These are phyloP conservation scores for Fusarium sp. DNA, from an alignment of 2,329 filamentous ascomycete species.

Conservation along the genomic window DNA sequence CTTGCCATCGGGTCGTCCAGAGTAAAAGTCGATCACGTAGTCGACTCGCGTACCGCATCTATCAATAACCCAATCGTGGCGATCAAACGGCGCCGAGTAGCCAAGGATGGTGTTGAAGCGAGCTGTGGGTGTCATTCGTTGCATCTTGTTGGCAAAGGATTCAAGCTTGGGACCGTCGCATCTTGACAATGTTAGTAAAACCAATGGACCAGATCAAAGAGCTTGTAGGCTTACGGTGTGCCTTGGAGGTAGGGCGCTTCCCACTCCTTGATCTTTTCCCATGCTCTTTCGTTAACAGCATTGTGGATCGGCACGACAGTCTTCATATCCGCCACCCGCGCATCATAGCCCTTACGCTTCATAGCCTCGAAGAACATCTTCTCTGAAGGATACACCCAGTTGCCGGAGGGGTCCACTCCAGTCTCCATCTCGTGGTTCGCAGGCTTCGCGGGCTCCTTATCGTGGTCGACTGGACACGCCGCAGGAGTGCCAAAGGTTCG, in stretches of 20 bases:
- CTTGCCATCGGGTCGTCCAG: constrained; percentile 68
- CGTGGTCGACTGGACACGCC: constrained; percentile 57
- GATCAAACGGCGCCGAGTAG: constrained; percentile 93
- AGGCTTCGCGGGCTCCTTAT: constrained; percentile 46
- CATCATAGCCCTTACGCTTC: constrained; percentile 87
- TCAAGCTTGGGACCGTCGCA: constrained; percentile 84
- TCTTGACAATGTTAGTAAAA: constrained; percentile 43
- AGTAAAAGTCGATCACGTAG: constrained; percentile 98
- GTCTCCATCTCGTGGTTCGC: constrained; percentile 86
- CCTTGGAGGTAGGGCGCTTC: constrained; percentile 75
- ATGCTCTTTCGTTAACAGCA: constrained; percentile 96
- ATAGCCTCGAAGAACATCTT: constrained; percentile 99
- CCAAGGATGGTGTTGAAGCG: constrained; percentile 85
- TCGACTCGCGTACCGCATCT: constrained; percentile 87
- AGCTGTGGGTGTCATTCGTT: constrained; percentile 82
- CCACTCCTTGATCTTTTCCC: constrained; percentile 92
- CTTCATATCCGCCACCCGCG: constrained; percentile 80
- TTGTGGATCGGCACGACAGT: constrained; percentile 98
- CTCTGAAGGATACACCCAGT: constrained; percentile 98
- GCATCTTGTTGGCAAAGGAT: constrained; percentile 81
- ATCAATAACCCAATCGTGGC: constrained; percentile 98
- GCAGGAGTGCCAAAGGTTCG: constrained; percentile 62
- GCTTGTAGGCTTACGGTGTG: constrained; percentile 63
- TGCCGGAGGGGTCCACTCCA: constrained; percentile 78
- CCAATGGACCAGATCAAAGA: rapidly evolving